Evolutionary conservation across 495 filamentous ascomycete genomes (phyloP), one percentile per base, ranked within the genome.

Genomic region (Corynascus novoguineensis): DNA sequence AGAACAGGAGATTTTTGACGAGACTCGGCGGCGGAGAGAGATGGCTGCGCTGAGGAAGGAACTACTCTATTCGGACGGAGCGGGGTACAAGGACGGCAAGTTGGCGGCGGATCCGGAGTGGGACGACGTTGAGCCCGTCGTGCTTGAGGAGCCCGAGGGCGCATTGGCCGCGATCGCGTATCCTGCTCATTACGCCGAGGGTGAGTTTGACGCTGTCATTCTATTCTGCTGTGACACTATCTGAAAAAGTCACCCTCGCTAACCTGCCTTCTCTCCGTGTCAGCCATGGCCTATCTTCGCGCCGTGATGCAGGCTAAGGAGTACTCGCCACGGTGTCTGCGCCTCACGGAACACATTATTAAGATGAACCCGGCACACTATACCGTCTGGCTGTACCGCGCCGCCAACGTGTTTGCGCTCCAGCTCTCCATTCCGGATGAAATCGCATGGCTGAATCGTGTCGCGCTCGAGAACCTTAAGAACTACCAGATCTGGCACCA

Each of bases 401-500:
- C 89, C 34, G 82, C 86, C 60, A 86, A 82, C 34, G 65, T 98
- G 27, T 81, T 86, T 58, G 79, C 81, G 2, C 68, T 96, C 24
- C 68, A 81, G 3, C 79, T 83, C 47, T 78, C 86, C 57, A 79
- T 97, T 49, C 66, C 67, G 0, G 77, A 86, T 55, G 93, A 98
- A 68, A 71, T 96, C 24, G 74, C 78, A 38, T 98, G 91, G 89
- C 71, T 98, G 22, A 95, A 96, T 65, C 75, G 78, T 2, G 80
- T 95, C 17, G 86, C 93, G 4, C 73, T 95, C 41, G 80, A 81
- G 25, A 84, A 96, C 64, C 81, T 92, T 64, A 98, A 98, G 69
- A 98, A 97, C 69, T 98, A 97, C 73, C 93, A 98, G 70, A 97
- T 97, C 67, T 97, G 93, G 93, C 90, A 96, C 66, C 95, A 97